Percentiles rank a stretch among this genome's conserved stretches.
Conservation (phyloP, 164 flowering plant species). For the Hamamelis virginiana region DNA sequence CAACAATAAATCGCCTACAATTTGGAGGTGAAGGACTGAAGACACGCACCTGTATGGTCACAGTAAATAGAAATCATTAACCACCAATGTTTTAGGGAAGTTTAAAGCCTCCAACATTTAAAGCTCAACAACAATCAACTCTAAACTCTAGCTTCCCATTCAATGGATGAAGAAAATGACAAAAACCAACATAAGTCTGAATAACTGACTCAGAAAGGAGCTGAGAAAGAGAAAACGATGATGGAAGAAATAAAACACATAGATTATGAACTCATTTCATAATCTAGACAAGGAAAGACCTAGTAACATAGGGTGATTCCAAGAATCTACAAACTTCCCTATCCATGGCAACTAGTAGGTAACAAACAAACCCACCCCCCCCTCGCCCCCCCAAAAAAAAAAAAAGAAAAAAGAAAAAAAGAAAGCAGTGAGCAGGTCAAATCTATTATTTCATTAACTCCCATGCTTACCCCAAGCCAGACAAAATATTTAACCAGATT, state of each 20-base stretch:
- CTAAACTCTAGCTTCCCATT: no score
- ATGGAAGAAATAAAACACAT: neutral
- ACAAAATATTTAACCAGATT: no score
- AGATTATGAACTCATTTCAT: neutral
- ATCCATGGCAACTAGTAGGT: no score
- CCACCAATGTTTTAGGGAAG: neutral
- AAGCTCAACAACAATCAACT: no score
- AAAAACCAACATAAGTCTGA: no score
- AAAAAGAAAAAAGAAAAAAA: neutral
- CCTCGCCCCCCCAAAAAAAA: neutral
- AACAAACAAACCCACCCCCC: no score
- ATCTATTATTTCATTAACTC: no score
- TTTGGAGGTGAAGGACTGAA: constrained; percentile 91
- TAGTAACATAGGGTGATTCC: neutral
- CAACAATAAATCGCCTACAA: constrained; percentile 86
- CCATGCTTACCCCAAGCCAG: no score
- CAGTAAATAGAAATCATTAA: constrained; percentile 13
- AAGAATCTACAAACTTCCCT: neutral
- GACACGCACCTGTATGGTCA: constrained; percentile 72
- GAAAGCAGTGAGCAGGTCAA: neutral
- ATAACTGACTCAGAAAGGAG: neutral
- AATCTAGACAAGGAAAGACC: neutral
- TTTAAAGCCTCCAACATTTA: constrained; percentile 1
- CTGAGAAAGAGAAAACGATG: neutral
- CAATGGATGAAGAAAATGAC: neutral